phyloP scores from a whole-genome alignment of 2,329 filamentous ascomycete genomes.

The Chrysoporthe cubensis region DNA sequence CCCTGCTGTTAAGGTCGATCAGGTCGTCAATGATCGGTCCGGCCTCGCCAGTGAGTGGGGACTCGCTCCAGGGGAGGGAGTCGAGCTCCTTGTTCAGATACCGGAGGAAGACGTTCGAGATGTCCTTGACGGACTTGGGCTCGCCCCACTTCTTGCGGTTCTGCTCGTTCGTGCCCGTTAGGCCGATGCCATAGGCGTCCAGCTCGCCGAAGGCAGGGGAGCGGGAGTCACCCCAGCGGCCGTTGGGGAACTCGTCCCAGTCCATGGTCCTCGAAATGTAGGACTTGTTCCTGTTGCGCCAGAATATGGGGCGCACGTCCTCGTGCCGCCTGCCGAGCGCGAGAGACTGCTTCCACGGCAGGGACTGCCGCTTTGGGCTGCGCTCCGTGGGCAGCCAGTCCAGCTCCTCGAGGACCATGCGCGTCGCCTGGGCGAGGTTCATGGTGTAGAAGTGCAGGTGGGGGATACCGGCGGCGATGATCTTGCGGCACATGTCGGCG shows the following conservation, averaged over 20 bases:
- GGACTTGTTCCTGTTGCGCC: conserved; percentile 94
- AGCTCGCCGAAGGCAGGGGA: conserved; percentile 96
- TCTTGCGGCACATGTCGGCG: conserved; percentile 84
- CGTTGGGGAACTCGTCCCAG: conserved; percentile 99
- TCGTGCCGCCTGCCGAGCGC: conserved; percentile 86
- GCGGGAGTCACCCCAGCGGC: conserved; percentile 95
- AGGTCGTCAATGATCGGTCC: conserved; percentile 77
- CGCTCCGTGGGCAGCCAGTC: conserved; percentile 77
- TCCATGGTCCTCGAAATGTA: conserved; percentile 95
- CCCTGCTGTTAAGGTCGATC: conserved; percentile 80
- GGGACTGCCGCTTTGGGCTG: conserved; percentile 81
- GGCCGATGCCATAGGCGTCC: conserved; percentile 89
- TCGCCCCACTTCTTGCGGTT: conserved; percentile 95
- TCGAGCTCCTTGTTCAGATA: conserved; percentile 84
- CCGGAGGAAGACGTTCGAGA: conserved; percentile 80
- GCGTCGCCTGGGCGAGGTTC: conserved; percentile 94
- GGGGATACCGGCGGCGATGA: conserved; percentile 79
- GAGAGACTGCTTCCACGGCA: conserved; percentile 95
- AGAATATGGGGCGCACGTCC: conserved; percentile 97
- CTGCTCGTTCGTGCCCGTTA: conserved; percentile 93
- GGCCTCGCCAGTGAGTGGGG: conserved; percentile 81
- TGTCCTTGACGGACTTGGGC: conserved; percentile 76
- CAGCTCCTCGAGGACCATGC: conserved; percentile 91
- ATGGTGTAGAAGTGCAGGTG: conserved; percentile 99
- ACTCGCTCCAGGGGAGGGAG: conserved; percentile 91